Evolutionary conservation across 257 asterid genomes (phyloP).

Genomic region (Pogostemon cablin): DNA sequence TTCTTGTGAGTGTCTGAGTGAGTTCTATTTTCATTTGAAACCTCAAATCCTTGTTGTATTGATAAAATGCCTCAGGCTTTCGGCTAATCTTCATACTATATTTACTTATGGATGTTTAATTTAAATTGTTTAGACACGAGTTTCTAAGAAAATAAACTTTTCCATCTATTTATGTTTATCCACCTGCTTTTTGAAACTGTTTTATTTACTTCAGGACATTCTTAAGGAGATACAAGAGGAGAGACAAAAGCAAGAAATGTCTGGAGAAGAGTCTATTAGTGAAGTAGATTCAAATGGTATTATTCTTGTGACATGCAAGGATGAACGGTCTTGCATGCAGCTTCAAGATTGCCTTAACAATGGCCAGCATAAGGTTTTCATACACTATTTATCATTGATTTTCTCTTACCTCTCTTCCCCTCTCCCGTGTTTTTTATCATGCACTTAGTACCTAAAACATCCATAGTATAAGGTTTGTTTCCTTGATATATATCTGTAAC

Average conservation of each 20-base stretch:
- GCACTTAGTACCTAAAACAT: conserved; percentile 8
- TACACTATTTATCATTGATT: not conserved
- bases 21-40: conserved; percentile 46
- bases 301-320: conserved; percentile 93
- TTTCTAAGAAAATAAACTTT: no score
- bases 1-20: conserved; percentile 98
- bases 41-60: conserved; percentile 26
- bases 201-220: conserved; percentile 62
- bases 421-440: not conserved
- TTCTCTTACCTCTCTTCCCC: conserved; percentile 18
- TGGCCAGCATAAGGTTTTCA: conserved; percentile 71
- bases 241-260: conserved; percentile 56
- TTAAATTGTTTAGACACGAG: not conserved
- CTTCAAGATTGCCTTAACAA: conserved; percentile 82
- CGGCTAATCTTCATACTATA: conserved; percentile 4
- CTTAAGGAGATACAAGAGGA: conserved; percentile 82
- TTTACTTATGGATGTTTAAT: not conserved
- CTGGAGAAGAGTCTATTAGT: conserved; percentile 47
- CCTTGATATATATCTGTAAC: not conserved
- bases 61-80: conserved; percentile 23
- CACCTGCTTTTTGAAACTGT: conserved; percentile 18
- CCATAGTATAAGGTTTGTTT: conserved; percentile 2
- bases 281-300: conserved; percentile 52
- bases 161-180: not conserved
- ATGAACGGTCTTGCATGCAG: conserved; percentile 89